A percentile compares a stretch with the other conserved stretches of the same genome.
Conservation (phyloP, 768 basidiomycete species). For the Tricholoma flavovirens region DNA sequence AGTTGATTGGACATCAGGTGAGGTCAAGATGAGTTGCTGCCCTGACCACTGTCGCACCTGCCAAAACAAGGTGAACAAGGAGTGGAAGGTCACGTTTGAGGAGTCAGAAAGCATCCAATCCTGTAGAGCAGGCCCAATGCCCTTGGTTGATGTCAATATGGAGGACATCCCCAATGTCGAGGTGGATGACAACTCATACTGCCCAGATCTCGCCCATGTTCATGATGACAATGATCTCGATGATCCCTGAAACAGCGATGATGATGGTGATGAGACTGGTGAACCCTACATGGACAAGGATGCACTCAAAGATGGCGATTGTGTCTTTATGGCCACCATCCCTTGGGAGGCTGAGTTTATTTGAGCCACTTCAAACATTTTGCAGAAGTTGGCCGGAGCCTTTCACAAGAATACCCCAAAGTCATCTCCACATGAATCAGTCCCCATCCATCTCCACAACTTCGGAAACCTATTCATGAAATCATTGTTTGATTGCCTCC, state of each 20-base stretch:
- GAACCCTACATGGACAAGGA: not conserved
- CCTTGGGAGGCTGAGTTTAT: not conserved
- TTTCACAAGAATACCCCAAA: not conserved
- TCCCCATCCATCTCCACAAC: not conserved
- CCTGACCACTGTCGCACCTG: not conserved
- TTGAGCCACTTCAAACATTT: not conserved
- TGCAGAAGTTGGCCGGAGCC: not conserved
- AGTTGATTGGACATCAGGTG: constrained; percentile 9
- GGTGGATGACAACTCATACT: not conserved
- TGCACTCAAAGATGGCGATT: not conserved
- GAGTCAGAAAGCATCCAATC: not conserved
- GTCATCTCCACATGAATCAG: not conserved
- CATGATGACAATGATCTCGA: no score
- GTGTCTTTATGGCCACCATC: not conserved
- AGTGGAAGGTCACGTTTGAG: not conserved
- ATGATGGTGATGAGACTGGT: not conserved
- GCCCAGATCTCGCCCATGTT: not conserved
- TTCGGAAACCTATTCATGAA: not conserved
- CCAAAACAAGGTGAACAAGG: not conserved
- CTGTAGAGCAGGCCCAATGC: not conserved
- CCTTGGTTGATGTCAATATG: not conserved
- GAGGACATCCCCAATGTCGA: not conserved
- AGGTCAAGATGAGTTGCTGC: constrained; percentile 1
- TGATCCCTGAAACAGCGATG: not conserved
- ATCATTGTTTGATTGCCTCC: not conserved